Conservation (phyloP, 495 filamentous ascomycete genomes). For the Platismatia glauca region DNA sequence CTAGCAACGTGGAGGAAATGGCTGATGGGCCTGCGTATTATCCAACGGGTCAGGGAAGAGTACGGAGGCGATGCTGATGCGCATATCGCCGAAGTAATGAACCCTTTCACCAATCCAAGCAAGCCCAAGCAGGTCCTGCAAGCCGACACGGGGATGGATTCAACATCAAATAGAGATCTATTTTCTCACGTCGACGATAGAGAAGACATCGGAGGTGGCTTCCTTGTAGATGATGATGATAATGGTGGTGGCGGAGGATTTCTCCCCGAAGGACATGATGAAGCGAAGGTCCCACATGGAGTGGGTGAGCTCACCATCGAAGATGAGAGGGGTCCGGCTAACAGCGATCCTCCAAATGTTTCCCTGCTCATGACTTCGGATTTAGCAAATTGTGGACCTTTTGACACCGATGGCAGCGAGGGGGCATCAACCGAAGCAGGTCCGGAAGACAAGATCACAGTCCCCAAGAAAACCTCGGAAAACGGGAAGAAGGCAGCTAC, state of each 20-base stretch:
- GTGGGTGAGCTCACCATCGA: conserved; percentile 7
- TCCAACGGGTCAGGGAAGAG: conserved; percentile 67
- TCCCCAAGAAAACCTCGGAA: background rate
- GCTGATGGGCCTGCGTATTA: conserved; percentile 71
- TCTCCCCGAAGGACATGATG: conserved; percentile 15
- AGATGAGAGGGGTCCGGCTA: background rate
- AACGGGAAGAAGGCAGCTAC: background rate
- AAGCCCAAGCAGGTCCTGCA: conserved; percentile 17
- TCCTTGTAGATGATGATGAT: conserved; percentile 42
- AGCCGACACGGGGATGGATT: conserved; percentile 8
- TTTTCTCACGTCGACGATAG: conserved; percentile 20
- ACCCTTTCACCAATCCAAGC: conserved; percentile 37
- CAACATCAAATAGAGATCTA: conserved; percentile 13
- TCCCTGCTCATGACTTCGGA: background rate
- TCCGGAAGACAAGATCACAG: background rate
- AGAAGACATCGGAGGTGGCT: conserved; percentile 46
- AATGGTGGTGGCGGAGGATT: conserved; percentile 23
- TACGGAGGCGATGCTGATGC: conserved; percentile 51
- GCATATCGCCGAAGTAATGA: conserved; percentile 31
- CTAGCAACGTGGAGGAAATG: conserved; percentile 80
- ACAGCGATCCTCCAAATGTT: background rate
- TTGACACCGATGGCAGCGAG: background rate
- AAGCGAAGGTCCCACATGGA: conserved; percentile 6
- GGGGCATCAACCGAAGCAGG: background rate
- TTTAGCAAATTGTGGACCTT: background rate